Conservation (phyloP, 768 basidiomycete species). For the Agrocybe praecox region DNA sequence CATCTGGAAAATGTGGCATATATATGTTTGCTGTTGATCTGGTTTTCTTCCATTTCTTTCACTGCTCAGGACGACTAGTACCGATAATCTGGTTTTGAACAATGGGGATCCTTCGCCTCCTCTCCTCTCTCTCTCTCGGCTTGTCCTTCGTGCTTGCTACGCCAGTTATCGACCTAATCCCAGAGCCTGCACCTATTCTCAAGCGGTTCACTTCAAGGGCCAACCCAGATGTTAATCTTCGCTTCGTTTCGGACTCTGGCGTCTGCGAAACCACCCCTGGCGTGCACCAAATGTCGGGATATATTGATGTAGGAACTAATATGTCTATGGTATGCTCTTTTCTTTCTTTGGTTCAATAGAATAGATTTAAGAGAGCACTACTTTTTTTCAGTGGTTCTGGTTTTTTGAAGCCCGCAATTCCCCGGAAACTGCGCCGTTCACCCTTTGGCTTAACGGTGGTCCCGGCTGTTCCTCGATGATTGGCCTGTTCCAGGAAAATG, state of each 20-base stretch:
- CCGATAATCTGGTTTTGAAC: neutral
- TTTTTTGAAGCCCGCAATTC: constrained; percentile 66
- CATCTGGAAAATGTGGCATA: neutral
- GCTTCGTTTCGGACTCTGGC: constrained; percentile 59
- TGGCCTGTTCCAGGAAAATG: constrained; percentile 71
- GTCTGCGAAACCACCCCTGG: constrained; percentile 68
- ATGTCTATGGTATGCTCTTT: constrained; percentile 61
- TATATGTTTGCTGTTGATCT: neutral
- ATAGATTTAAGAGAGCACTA: neutral
- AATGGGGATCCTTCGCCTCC: neutral
- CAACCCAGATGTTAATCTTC: constrained; percentile 33
- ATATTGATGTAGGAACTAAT: constrained; percentile 55
- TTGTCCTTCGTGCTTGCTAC: constrained; percentile 8
- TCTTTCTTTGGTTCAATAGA: neutral
- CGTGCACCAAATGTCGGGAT: constrained; percentile 63
- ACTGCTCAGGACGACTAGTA: neutral
- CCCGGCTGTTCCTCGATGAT: constrained; percentile 69
- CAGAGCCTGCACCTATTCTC: constrained; percentile 3
- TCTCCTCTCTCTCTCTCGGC: neutral
- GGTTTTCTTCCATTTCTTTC: neutral
- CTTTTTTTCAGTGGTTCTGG: constrained; percentile 64
- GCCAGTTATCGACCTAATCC: constrained; percentile 5
- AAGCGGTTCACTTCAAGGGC: constrained; percentile 19
- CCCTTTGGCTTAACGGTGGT: constrained; percentile 66
- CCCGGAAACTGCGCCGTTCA: constrained; percentile 66